Conservation (phyloP, 352 stramenopile genomes). For the Phytophthora uliginosa region DNA sequence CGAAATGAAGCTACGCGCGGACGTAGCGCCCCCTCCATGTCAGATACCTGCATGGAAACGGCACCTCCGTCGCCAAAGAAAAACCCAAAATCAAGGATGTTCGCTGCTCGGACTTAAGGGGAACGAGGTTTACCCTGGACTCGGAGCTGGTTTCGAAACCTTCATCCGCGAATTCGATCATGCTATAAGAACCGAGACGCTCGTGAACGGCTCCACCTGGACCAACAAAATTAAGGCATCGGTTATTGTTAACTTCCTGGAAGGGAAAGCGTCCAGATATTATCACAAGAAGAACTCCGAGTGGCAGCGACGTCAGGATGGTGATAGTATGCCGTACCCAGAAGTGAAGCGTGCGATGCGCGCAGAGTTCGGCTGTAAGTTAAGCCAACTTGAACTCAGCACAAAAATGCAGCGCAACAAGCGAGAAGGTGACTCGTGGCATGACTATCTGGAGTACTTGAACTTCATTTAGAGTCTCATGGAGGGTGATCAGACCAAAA, state of each 20-base stretch:
- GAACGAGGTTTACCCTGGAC: too few species aligned
- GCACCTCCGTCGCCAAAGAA: too few species aligned
- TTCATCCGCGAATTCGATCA: too few species aligned
- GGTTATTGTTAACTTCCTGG: slow-evolving; percentile 1
- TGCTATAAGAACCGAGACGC: too few species aligned
- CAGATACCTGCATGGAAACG: too few species aligned
- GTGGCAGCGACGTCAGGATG: not conserved
- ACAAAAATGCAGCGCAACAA: not conserved
- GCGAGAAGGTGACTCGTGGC: not conserved
- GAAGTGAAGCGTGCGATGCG: not conserved
- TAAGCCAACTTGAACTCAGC: not conserved
- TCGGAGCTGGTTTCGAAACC: too few species aligned
- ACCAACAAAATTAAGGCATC: not conserved
- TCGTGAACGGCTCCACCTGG: too few species aligned
- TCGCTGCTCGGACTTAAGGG: too few species aligned
- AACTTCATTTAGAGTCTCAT: slow-evolving; percentile 6
- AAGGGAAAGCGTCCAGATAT: not conserved
- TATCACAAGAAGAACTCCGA: slow-evolving; percentile 2
- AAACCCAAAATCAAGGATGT: too few species aligned
- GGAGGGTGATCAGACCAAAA: not conserved
- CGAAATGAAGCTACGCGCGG: too few species aligned
- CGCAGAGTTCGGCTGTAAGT: not conserved
- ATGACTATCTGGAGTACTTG: slow-evolving; percentile 6
- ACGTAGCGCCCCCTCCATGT: too few species aligned
- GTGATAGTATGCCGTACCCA: not conserved